Evolutionary conservation across 441 rosid genomes (phyloP).

Genomic region (Eutrema salsugineum): DNA sequence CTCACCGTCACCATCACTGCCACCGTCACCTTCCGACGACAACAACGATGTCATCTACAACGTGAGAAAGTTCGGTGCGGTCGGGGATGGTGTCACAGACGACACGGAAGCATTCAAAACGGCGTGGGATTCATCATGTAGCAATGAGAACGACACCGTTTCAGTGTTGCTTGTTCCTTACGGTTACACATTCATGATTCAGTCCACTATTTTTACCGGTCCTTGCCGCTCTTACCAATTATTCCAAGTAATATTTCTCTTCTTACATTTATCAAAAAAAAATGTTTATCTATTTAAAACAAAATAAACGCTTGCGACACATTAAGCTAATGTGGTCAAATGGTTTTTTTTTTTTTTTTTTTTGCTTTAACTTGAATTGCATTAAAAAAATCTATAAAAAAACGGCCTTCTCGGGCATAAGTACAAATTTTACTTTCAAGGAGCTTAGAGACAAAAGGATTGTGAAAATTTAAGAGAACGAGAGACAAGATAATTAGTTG

Average conservation of each 20-base stretch:
- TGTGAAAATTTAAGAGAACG: no score
- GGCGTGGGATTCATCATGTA: conserved; percentile 79
- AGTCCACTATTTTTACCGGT: conserved; percentile 81
- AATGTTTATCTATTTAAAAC: neutral
- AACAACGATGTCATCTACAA: conserved; percentile 39
- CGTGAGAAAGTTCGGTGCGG: conserved; percentile 70
- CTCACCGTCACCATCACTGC: conserved; percentile 26
- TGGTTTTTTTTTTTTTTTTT: neutral
- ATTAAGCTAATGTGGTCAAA: neutral
- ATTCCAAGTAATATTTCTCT: conserved; percentile 52
- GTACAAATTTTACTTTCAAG: no score
- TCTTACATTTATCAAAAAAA: neutral
- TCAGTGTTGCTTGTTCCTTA: conserved; percentile 53
- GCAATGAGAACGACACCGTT: conserved; percentile 37
- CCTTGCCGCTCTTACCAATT: conserved; percentile 64
- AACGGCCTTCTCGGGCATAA: no score
- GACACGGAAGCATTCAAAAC: conserved; percentile 80
- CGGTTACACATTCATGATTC: conserved; percentile 70
- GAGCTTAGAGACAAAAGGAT: no score
- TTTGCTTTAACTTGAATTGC: no score
- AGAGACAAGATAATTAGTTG: no score
- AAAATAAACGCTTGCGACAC: neutral
- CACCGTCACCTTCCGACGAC: conserved; percentile 39
- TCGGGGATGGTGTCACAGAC: conserved; percentile 70
- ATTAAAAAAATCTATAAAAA: no score